Conservation (phyloP, 139 green algal genomes). For the Chlorella ohadii region DNA sequence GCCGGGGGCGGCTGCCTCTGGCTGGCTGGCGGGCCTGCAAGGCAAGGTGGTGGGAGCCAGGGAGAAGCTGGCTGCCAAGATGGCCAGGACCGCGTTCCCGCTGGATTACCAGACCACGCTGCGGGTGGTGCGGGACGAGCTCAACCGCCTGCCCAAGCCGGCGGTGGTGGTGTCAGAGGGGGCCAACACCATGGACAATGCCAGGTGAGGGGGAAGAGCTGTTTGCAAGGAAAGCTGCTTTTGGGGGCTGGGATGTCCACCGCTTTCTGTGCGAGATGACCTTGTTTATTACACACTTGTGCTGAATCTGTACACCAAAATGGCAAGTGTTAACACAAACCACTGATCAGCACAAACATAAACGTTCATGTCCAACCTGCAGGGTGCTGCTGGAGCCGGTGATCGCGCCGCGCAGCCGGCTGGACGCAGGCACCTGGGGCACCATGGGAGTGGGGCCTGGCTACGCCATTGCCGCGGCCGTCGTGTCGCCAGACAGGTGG, state of each 20-base stretch:
- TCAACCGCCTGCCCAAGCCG: conserved; percentile 36
- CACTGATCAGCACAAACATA: too few species aligned
- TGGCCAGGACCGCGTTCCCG: conserved; percentile 42
- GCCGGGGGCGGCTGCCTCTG: not conserved
- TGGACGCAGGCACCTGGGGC: conserved; percentile 87
- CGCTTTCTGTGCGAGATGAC: too few species aligned
- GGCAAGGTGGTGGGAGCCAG: conserved; percentile 39
- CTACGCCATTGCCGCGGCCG: conserved; percentile 63
- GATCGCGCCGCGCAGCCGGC: conserved; percentile 59
- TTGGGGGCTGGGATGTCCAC: too few species aligned
- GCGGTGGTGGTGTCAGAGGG: conserved; percentile 76
- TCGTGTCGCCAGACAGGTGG: conserved; percentile 8
- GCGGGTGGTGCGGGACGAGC: conserved; percentile 59
- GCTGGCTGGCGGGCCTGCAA: conserved; percentile 24
- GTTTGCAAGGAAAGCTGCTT: too few species aligned
- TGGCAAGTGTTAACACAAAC: too few species aligned
- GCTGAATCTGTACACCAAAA: too few species aligned
- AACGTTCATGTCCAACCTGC: too few species aligned
- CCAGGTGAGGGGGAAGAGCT: conserved; percentile 26
- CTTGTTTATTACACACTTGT: too few species aligned
- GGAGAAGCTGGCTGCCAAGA: conserved; percentile 45
- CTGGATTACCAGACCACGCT: conserved; percentile 72
- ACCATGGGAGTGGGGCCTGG: conserved; percentile 89
- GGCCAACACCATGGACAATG: conserved; percentile 90
- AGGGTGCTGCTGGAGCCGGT: conserved; percentile 63